phyloP scores from a whole-genome alignment of 2,329 filamentous ascomycete genomes.

The Thelonectria rubi region DNA sequence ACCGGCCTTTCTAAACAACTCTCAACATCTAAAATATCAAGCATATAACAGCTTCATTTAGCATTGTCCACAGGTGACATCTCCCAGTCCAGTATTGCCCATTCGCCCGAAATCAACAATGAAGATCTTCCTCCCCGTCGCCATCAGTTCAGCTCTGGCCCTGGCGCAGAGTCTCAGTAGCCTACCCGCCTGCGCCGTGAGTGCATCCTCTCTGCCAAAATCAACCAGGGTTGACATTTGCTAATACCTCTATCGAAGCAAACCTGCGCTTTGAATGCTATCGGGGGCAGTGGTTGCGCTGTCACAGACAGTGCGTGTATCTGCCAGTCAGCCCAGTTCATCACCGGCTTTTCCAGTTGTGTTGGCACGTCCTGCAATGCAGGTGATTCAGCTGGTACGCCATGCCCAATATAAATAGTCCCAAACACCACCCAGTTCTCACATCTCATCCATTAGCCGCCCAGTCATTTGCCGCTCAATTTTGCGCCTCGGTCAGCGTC shows the following conservation, averaged over 20 bases:
- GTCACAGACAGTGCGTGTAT: background rate
- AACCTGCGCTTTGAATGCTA: slow-evolving; percentile 1
- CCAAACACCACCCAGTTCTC: background rate
- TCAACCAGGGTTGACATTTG: background rate
- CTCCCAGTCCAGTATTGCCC: too few relatives aligned
- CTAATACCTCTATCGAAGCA: background rate
- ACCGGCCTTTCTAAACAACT: too few relatives aligned
- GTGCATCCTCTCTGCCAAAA: background rate
- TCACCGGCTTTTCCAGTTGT: background rate
- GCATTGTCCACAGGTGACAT: too few relatives aligned
- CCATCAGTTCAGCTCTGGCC: background rate
- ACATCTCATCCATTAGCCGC: background rate
- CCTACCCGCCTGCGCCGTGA: background rate
- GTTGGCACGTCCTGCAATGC: background rate
- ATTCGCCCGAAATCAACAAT: background rate
- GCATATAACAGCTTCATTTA: too few relatives aligned
- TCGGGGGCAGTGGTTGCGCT: background rate
- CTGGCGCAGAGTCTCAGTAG: background rate
- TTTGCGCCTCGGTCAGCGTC: background rate
- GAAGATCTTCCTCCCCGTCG: background rate
- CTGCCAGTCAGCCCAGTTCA: background rate
- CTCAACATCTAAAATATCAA: too few relatives aligned
- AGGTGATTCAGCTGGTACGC: background rate
- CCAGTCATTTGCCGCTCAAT: background rate
- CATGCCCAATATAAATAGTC: background rate